Evolutionary conservation across 441 rosid genomes (phyloP), one percentile per base, ranked within the genome.

Genomic region (Theobroma grandiflorum): DNA sequence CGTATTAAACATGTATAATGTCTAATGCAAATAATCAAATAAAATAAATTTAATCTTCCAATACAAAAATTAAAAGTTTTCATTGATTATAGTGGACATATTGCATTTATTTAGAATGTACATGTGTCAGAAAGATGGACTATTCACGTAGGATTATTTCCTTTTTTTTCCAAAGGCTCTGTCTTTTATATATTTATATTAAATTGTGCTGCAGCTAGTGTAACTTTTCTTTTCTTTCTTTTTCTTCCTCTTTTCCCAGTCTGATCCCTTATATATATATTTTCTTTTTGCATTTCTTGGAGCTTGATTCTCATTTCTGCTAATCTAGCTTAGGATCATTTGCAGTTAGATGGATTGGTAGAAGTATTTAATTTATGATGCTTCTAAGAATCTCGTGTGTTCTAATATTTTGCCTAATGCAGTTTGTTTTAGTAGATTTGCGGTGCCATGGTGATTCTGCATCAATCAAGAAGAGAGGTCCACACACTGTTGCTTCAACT

Each of bases 361-460:
- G 45, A 7, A 11, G 6, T 3, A 57, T 69, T 64, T 20, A 26
- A 38, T 37, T 61, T 72, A 62, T 63, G 16, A 72, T 35, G 45
- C 45, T 59, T n/a, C 74, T 43, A 8, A 69, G 62, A 49, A 57
- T 74, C 50, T 65, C 59, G 71, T 37, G 22, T 62, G 33, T 66
- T 76, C 64, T 26, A 79, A 10, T 20, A 43, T 42, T 52, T 26
- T 78, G 47, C 63, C 12, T 79, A 59, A 50, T 63, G 55, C 92
- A 95, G 99, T 96, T 95, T 90, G 94, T 96, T 80, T 85, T 91
- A 69, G 95, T 96, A 33, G 99, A 96, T 83, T 85, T 96, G 69
- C 91, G 98, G 75, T 96, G 99, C 86, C 98, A 96, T 81, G 98
- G 99, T 74, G 98, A 96, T 87, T 96, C 99, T 43, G 88, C 99